A percentile compares a stretch with the other conserved stretches of the same genome.
phyloP scores from a whole-genome alignment of 164 flowering plant species.

The Cinnamomum chago region DNA sequence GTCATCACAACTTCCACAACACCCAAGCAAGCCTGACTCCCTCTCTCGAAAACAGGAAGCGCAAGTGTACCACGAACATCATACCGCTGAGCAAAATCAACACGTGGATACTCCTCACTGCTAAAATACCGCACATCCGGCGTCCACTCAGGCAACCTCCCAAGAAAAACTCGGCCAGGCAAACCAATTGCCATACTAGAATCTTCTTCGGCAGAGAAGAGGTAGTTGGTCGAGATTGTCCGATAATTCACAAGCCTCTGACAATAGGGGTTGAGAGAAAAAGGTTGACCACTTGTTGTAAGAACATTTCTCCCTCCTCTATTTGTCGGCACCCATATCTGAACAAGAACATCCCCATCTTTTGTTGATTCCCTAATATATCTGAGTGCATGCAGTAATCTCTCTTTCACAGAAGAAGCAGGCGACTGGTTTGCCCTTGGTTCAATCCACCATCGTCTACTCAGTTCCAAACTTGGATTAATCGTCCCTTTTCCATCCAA shows the following conservation, averaged over 20 bases:
- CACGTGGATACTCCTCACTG: slow-evolving; percentile 69
- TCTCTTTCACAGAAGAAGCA: slow-evolving; percentile 49
- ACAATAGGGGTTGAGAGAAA: slow-evolving; percentile 34
- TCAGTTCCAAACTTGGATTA: slow-evolving; percentile 26
- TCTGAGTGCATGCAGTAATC: slow-evolving; percentile 47
- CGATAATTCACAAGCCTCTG: slow-evolving; percentile 56
- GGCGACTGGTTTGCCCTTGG: slow-evolving; percentile 33
- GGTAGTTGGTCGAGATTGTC: slow-evolving; percentile 50
- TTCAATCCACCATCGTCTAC: slow-evolving; percentile 58
- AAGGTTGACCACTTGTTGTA: slow-evolving; percentile 61
- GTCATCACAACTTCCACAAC: slow-evolving; percentile 81
- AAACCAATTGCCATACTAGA: slow-evolving; percentile 49
- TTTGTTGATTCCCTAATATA: slow-evolving; percentile 37
- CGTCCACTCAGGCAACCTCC: slow-evolving; percentile 87
- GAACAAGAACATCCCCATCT: slow-evolving; percentile 61
- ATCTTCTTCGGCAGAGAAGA: slow-evolving; percentile 63
- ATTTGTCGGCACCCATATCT: slow-evolving; percentile 76
- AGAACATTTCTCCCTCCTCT: slow-evolving; percentile 51
- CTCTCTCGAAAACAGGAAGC: slow-evolving; percentile 77
- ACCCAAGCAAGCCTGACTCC: slow-evolving; percentile 71
- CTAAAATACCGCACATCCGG: slow-evolving; percentile 78
- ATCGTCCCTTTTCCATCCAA: not conserved
- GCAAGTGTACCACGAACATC: slow-evolving; percentile 82
- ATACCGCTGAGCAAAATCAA: slow-evolving; percentile 47
- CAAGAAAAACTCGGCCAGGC: slow-evolving; percentile 75